Conservation (phyloP, 1,139 yeast species). For the Debaryomyces udenii region DNA sequence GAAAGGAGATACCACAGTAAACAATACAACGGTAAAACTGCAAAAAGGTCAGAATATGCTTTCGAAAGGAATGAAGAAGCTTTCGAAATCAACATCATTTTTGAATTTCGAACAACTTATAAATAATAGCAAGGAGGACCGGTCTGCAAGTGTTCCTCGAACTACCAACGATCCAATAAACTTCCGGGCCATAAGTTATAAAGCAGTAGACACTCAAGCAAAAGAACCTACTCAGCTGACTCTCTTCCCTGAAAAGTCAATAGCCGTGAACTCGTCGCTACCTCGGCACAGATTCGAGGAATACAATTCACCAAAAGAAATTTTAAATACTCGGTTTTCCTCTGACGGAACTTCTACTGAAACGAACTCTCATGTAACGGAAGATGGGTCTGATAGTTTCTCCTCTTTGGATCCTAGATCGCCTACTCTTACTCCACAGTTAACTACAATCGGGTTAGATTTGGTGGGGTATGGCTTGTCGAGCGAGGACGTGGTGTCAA, state of each 20-base stretch:
- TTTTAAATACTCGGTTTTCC: neutral
- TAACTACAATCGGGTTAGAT: slow-evolving; percentile 25
- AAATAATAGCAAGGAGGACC: slow-evolving; percentile 2
- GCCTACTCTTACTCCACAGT: slow-evolving; percentile 2
- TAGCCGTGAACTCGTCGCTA: slow-evolving; percentile 6
- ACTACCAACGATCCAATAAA: slow-evolving; percentile 6
- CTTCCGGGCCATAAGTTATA: slow-evolving; percentile 43
- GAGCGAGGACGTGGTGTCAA: slow-evolving; percentile 28
- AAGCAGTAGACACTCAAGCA: slow-evolving; percentile 23
- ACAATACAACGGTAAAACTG: slow-evolving; percentile 4
- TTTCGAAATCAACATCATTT: slow-evolving; percentile 25
- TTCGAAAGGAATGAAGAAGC: slow-evolving; percentile 25
- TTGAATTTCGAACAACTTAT: slow-evolving; percentile 20
- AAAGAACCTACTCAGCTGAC: slow-evolving; percentile 36
- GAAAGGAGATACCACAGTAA: neutral
- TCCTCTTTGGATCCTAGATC: slow-evolving; percentile 36
- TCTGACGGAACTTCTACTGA: neutral
- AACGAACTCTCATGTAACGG: neutral
- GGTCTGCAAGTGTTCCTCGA: neutral
- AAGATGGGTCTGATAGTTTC: slow-evolving; percentile 6
- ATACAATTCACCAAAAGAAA: neutral
- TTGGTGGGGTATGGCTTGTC: slow-evolving; percentile 32
- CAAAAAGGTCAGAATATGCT: slow-evolving; percentile 22
- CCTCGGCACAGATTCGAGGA: slow-evolving; percentile 19
- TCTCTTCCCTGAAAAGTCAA: slow-evolving; percentile 28